phyloP scores from a whole-genome alignment of 164 flowering plant species.

The Annona squamosa region DNA sequence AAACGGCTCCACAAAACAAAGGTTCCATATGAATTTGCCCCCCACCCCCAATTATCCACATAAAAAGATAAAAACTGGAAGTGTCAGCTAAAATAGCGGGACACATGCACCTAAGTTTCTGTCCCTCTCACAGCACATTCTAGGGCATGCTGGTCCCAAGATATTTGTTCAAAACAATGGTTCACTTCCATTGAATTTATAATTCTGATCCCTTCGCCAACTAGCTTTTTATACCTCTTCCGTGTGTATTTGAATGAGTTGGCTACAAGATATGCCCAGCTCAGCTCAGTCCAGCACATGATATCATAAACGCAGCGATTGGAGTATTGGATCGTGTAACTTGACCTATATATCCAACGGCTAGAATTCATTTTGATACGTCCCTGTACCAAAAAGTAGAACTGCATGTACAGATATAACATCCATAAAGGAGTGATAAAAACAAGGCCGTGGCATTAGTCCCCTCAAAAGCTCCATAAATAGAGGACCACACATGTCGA shows the following conservation, averaged over 20 bases:
- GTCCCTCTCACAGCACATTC: conserved; percentile 7
- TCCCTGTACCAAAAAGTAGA: too few relatives aligned
- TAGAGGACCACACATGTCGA: background rate
- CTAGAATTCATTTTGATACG: too few relatives aligned
- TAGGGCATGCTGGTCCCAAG: conserved; percentile 4
- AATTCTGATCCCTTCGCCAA: background rate
- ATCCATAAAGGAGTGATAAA: background rate
- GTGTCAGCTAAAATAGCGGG: conserved; percentile 9
- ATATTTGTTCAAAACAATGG: background rate
- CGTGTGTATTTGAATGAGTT: background rate
- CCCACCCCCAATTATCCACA: background rate
- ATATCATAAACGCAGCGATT: background rate
- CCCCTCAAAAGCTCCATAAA: background rate
- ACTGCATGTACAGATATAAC: too few relatives aligned
- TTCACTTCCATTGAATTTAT: background rate
- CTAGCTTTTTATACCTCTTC: background rate
- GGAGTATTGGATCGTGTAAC: background rate
- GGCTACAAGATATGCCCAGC: background rate
- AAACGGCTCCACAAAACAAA: background rate
- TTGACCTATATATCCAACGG: background rate
- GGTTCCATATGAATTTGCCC: background rate
- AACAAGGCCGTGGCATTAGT: background rate
- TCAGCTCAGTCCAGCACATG: background rate
- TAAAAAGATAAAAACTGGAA: conserved; percentile 2
- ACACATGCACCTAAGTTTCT: conserved; percentile 4